Evolutionary conservation across 1,284 basidiomycete species (phyloP).

Genomic region (Paramarasmius palmivorus): DNA sequence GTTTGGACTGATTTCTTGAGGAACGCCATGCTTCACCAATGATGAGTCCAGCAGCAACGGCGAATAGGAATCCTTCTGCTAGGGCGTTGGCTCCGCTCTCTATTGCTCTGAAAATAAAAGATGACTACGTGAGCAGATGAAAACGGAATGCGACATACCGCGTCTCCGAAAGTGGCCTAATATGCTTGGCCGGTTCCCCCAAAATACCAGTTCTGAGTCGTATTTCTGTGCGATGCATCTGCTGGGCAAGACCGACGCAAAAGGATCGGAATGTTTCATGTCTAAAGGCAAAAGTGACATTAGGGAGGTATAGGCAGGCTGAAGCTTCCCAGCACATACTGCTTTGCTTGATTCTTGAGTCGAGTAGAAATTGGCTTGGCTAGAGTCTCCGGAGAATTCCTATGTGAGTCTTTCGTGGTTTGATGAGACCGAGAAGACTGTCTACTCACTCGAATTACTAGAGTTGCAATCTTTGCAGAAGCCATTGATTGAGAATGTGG

Average conservation of each 20-base stretch:
- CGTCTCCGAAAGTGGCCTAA: constrained; percentile 83
- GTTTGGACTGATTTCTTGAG: constrained; percentile 71
- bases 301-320: constrained; percentile 4
- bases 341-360: constrained; percentile 76
- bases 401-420: constrained; percentile 4
- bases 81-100: constrained; percentile 87
- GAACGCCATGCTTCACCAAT: constrained; percentile 79
- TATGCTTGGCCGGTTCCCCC: constrained; percentile 74
- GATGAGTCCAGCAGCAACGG: constrained; percentile 76
- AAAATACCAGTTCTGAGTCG: constrained; percentile 78
- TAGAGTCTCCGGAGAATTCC: constrained; percentile 64
- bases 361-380: constrained; percentile 82
- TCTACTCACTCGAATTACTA: constrained; percentile 62
- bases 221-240: constrained; percentile 79
- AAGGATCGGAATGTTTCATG: constrained; percentile 77
- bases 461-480: constrained; percentile 65
- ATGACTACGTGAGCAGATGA: too few species aligned
- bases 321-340: constrained; percentile 53
- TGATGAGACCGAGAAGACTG: not conserved
- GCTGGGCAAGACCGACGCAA: constrained; percentile 80
- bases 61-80: constrained; percentile 86
- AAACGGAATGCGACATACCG: constrained; percentile 66
- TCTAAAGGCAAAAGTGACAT: constrained; percentile 35
- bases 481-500: constrained; percentile 47
- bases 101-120: constrained; percentile 62